A percentile compares a stretch with the other conserved stretches of the same genome.
phyloP scores from a whole-genome alignment of 495 filamentous ascomycete species.

The Podospora appendiculata region DNA sequence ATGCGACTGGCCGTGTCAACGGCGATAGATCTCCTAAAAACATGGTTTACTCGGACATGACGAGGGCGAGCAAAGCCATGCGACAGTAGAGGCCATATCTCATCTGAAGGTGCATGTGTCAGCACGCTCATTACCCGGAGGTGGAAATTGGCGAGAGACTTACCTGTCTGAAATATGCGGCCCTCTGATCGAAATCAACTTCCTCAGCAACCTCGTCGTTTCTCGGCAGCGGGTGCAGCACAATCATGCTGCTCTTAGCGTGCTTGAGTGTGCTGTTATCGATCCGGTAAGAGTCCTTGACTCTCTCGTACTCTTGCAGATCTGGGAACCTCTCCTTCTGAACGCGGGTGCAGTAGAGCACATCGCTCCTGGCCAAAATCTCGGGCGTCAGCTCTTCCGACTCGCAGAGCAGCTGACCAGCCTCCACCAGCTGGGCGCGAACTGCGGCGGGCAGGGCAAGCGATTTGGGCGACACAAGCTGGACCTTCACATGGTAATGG shows the following conservation, averaged over 20 bases:
- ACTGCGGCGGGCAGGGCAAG: slow-evolving; percentile 72
- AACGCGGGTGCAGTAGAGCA: slow-evolving; percentile 92
- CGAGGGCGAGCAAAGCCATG: slow-evolving; percentile 91
- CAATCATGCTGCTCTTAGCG: slow-evolving; percentile 83
- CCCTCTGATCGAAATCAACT: slow-evolving; percentile 93
- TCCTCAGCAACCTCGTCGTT: slow-evolving; percentile 91
- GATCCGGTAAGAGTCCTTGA: slow-evolving; percentile 81
- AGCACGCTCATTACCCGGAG: slow-evolving; percentile 20
- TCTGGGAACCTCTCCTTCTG: slow-evolving; percentile 91
- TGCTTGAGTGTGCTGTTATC: slow-evolving; percentile 85
- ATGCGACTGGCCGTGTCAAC: too few relatives aligned
- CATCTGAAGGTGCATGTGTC: slow-evolving; percentile 58
- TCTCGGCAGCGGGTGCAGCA: slow-evolving; percentile 91
- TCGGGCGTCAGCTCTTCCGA: slow-evolving; percentile 73
- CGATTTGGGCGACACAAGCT: slow-evolving; percentile 76
- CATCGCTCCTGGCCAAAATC: slow-evolving; percentile 74
- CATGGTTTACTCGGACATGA: slow-evolving; percentile 51
- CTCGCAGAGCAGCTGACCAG: slow-evolving; percentile 68
- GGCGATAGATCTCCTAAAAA: background rate
- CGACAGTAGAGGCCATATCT: slow-evolving; percentile 94
- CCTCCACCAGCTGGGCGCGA: slow-evolving; percentile 57
- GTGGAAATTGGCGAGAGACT: slow-evolving; percentile 27
- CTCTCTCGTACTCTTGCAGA: slow-evolving; percentile 67
- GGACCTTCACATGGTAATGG: slow-evolving; percentile 89
- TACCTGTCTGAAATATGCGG: slow-evolving; percentile 98